Conservation (phyloP, 768 basidiomycete species). For the Rhodotorula babjevae region DNA sequence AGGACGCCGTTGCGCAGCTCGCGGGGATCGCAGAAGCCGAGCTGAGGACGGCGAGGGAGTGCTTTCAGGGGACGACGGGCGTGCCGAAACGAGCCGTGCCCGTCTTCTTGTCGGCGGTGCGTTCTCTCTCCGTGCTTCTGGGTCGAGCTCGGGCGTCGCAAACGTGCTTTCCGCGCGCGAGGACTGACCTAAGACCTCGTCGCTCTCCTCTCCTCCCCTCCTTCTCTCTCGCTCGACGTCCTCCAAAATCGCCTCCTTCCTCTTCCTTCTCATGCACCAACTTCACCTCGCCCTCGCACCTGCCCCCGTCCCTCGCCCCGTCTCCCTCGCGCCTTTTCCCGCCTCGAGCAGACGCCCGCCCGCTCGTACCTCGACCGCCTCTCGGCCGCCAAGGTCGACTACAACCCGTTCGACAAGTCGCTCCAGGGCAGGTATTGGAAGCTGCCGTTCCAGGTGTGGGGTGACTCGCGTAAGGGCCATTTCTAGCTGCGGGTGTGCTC, state of each 20-base stretch:
- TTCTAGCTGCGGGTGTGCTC: conserved; percentile 1
- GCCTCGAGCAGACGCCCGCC: conserved; percentile 15
- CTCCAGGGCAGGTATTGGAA: conserved; percentile 34
- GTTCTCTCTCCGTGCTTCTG: neutral
- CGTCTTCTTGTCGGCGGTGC: conserved; percentile 28
- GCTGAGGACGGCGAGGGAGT: conserved; percentile 26
- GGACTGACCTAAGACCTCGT: too few relatives aligned
- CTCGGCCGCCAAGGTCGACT: conserved; percentile 9
- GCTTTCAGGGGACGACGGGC: conserved; percentile 33
- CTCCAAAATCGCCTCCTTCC: too few relatives aligned
- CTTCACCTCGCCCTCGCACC: too few relatives aligned
- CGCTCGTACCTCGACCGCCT: conserved; percentile 30
- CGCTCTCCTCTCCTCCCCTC: too few relatives aligned
- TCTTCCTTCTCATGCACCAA: too few relatives aligned
- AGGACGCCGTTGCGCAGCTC: conserved; percentile 34
- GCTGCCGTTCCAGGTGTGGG: conserved; percentile 36
- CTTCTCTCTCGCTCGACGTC: too few relatives aligned
- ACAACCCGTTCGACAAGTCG: conserved; percentile 18
- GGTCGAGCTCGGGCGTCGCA: too few relatives aligned
- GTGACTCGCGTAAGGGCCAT: conserved; percentile 17
- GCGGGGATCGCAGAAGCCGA: conserved; percentile 38
- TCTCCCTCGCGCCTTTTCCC: too few relatives aligned
- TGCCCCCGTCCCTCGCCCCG: too few relatives aligned
- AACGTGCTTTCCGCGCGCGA: too few relatives aligned
- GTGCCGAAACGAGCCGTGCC: conserved; percentile 20